phyloP scores from a whole-genome alignment of 768 basidiomycete genomes.

The Lentinula sp. region DNA sequence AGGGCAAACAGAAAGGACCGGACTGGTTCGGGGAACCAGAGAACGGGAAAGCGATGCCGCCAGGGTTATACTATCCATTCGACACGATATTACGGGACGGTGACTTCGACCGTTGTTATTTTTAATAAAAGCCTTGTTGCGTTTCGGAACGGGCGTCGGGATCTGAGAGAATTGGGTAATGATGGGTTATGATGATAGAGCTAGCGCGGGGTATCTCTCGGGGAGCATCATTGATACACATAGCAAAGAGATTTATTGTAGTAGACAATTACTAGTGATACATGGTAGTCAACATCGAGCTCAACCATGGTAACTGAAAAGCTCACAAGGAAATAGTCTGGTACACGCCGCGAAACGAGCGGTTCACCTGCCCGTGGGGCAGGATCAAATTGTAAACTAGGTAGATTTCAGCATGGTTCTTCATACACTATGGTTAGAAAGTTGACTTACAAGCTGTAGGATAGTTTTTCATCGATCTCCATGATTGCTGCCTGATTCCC shows the following conservation, averaged over 20 bases:
- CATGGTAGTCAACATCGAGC: slow-evolving; percentile 8
- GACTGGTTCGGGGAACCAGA: neutral
- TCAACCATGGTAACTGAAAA: neutral
- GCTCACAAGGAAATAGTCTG: slow-evolving; percentile 88
- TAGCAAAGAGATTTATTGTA: neutral
- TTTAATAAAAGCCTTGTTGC: no score
- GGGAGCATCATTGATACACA: slow-evolving; percentile 10
- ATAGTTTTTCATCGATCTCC: slow-evolving; percentile 98
- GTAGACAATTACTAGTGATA: slow-evolving; percentile 9
- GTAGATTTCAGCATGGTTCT: neutral
- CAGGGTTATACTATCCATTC: neutral
- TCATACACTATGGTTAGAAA: slow-evolving; percentile 3
- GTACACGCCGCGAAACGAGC: slow-evolving; percentile 91
- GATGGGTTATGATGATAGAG: slow-evolving; percentile 1
- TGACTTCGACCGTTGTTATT: no score
- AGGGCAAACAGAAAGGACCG: neutral
- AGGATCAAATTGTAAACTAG: slow-evolving; percentile 98
- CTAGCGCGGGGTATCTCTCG: slow-evolving; percentile 9
- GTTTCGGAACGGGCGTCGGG: neutral
- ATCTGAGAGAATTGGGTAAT: neutral
- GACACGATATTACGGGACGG: neutral
- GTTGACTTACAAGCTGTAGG: slow-evolving; percentile 78
- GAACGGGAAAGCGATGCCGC: neutral
- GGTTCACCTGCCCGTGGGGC: slow-evolving; percentile 98
- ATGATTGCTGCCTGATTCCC: slow-evolving; percentile 99